Base-by-base conservation (phyloP, 371 early-diverging fungal species). In the Mucor saturninus region DNA sequence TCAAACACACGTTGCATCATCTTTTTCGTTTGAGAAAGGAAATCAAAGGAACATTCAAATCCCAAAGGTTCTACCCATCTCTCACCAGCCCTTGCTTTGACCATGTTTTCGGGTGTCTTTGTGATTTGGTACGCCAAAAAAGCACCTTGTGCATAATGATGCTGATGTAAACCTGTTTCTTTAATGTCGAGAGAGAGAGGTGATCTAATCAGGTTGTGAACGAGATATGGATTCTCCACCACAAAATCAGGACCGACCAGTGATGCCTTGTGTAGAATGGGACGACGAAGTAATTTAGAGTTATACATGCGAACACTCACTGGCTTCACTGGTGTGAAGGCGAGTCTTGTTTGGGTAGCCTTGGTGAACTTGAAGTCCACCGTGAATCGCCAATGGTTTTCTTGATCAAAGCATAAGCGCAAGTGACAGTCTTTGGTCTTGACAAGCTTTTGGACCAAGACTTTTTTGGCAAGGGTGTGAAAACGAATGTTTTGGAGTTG, bases 391-490 rank as follows among this genome's bases (percentile, higher is more conserved):
- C 67, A 65, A 15, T 53, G 59, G n/a, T 30, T 48, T 31, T 68
- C 67, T 42, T 68, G 68, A 37, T 65, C 60, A 30, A 68, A 65
- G 42, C 32, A 66, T 10, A 68, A 49, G 3, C 68, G 29, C 5
- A 68, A 39, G 10, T 43, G 65, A 15, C 58, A 58, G 3, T 49
- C 40, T 13, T 45, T 39, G 40, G 28, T 45, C 28, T 32, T 48
- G n/a, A 30, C 15, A 14, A 65, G 52, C 30, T 61, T 61, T 37
- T 58, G 7, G 10, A 59, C 40, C 2, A 68, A 37, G 6, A 59
- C 52, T 35, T 46, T 51, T 14, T 58, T 53, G 13, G 59, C 59
- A 8, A 68, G 66, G 4, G 45, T 32, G 14, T 56, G 31, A n/a
- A 67, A 9, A 14, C 59, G 35, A 31, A 14, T 11, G 15, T 52